Evolutionary conservation across 257 asterid species (phyloP), one percentile per base, ranked within the genome.

Genomic region (Nicotiana undulata): DNA sequence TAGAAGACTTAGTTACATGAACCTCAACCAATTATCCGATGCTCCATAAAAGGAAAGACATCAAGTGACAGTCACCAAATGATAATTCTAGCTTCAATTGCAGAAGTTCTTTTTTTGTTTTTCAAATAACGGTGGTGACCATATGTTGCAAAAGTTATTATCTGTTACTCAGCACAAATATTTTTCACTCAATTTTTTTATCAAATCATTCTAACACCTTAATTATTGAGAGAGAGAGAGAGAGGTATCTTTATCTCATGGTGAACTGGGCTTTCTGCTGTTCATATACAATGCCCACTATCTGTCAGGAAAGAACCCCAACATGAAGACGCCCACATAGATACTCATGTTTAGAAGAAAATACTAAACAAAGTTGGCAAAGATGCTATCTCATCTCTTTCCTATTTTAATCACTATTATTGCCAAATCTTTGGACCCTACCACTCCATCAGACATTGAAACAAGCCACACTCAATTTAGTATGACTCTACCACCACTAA

Each of bases 321-420:
- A 74, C 87, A 84, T 77, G 82, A 87, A 81, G 88, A 86, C 88
- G 79, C 89, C 89, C 88, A 87, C 86, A 53, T 81, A 81, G 90
- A 88, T 86, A 80, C 84, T 83, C 86, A 80, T 90, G 89, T 86
- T 79, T 66, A 81, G 82, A 85, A 46, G 82, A 82, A 85, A 81
- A 81, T 82, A 78, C 76, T 49, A 83, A 80, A 59, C 70, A 79
- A 80, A 86, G 86, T 81, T 78, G 85, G 88, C 78, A 77, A 84
- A 80, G 85, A 83, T 85, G 85, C 88, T 82, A 88, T 63, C 52
- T 82, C 83, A 85, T 85, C 80, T 78, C 44, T 37, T 82, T 37
- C 81, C 84, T 72, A 64, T 83, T 88, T 87, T 84, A 79, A 78
- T 84, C 82, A 81, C 84, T 86, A 89, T 87, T 90, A 89, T 87